Conservation (phyloP, 768 basidiomycete genomes). For the Cystofilobasidium ferigula region DNA sequence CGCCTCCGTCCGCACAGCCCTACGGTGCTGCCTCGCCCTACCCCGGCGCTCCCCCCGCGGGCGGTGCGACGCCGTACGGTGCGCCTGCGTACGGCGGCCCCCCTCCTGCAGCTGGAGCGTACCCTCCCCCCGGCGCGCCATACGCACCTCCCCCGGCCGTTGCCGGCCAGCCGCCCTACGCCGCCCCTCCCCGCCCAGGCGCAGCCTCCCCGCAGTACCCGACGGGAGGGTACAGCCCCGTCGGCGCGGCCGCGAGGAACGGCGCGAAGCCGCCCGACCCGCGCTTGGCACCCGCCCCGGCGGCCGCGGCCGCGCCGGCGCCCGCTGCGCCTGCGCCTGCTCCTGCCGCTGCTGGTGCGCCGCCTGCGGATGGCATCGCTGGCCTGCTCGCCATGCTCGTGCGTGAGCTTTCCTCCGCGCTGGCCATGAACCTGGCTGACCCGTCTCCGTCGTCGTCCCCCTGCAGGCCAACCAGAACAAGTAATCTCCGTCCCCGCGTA, state of each 20-base stretch:
- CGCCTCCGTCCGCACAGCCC: neutral
- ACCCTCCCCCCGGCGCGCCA: neutral
- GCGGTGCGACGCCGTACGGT: neutral
- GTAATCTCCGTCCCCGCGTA: no score
- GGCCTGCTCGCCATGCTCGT: slow-evolving; percentile 13
- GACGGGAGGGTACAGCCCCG: slow-evolving; percentile 3
- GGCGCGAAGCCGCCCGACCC: neutral
- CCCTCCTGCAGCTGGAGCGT: slow-evolving; percentile 1
- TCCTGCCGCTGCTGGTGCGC: neutral
- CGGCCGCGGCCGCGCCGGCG: no score
- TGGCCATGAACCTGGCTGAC: no score
- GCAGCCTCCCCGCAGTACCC: neutral
- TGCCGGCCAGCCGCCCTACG: neutral
- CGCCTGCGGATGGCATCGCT: slow-evolving; percentile 1
- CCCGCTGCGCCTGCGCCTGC: neutral
- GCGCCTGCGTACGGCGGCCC: neutral
- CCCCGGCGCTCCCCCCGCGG: neutral
- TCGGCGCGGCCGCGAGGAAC: neutral
- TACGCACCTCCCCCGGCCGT: neutral
- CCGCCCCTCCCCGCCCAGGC: neutral
- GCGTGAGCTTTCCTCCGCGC: neutral
- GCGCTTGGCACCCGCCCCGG: neutral
- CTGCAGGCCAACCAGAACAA: no score
- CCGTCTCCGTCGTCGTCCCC: no score
- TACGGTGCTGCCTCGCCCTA: neutral